These are phyloP conservation scores for Tetrapyrgos nigripes DNA, from an alignment of 1,284 basidiomycete genomes.

Conservation along the genomic window DNA sequence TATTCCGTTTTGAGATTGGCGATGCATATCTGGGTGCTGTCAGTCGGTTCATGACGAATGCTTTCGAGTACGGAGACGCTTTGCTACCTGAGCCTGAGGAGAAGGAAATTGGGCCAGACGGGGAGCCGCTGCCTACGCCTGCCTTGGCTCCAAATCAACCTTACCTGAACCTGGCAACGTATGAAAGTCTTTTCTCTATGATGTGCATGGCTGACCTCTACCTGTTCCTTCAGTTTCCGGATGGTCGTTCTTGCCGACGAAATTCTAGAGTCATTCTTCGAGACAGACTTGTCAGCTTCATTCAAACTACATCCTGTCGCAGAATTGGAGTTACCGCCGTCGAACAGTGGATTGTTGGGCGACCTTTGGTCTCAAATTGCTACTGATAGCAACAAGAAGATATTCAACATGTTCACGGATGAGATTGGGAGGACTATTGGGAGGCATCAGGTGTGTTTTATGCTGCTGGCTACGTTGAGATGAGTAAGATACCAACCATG, in stretches of 20 bases:
- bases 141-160: slow-evolving; percentile 77
- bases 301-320: slow-evolving; percentile 83
- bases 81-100: slow-evolving; percentile 62
- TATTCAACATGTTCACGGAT: slow-evolving; percentile 88
- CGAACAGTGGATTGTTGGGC: slow-evolving; percentile 73
- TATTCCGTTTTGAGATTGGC: slow-evolving; percentile 97
- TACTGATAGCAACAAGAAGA: slow-evolving; percentile 86
- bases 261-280: slow-evolving; percentile 94
- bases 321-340: slow-evolving; percentile 66
- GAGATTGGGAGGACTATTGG: slow-evolving; percentile 94
- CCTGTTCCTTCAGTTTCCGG: slow-evolving; percentile 73
- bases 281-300: slow-evolving; percentile 85
- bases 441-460: slow-evolving; percentile 76
- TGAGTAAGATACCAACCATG: not conserved
- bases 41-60: slow-evolving; percentile 95
- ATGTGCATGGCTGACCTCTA: slow-evolving; percentile 11
- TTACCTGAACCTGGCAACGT: slow-evolving; percentile 88
- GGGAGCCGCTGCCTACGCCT: slow-evolving; percentile 48
- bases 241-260: slow-evolving; percentile 98
- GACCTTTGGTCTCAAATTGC: slow-evolving; percentile 90
- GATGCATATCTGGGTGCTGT: slow-evolving; percentile 97
- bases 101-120: slow-evolving; percentile 42
- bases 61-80: slow-evolving; percentile 95
- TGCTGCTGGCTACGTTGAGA: not conserved
- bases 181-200: slow-evolving; percentile 30